Percentiles rank a stretch among this genome's conserved stretches.
These are phyloP conservation scores for Metschnikowia drakensbergensis DNA, from an alignment of 805 yeast genomes.

Conservation along the genomic window DNA sequence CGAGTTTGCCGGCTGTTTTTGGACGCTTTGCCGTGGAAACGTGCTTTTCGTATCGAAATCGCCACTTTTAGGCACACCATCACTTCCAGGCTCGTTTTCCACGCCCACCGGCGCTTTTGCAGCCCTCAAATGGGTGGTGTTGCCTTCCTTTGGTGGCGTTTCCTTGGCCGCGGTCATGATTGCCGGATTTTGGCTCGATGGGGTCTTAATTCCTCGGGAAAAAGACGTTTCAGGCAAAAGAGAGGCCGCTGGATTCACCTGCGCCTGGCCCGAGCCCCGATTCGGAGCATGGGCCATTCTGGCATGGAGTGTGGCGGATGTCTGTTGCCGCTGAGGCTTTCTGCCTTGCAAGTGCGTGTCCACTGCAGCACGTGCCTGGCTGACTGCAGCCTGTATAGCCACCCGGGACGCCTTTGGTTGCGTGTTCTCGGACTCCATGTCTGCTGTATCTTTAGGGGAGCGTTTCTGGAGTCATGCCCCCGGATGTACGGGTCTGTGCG, in stretches of 20 bases:
- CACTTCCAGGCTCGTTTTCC: no score
- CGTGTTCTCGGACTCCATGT: not conserved
- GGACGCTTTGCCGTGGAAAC: not conserved
- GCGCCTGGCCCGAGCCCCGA: not conserved
- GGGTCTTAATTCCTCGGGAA: not conserved
- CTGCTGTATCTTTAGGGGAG: not conserved
- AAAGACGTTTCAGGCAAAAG: not conserved
- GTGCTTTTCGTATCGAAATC: not conserved
- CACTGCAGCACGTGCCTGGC: slow-evolving; percentile 21
- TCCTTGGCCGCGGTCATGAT: no score
- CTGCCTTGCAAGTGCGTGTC: slow-evolving; percentile 46
- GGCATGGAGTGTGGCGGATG: slow-evolving; percentile 10
- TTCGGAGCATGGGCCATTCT: not conserved
- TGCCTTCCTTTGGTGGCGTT: no score
- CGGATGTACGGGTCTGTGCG: not conserved
- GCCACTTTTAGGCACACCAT: no score
- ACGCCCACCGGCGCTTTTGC: no score
- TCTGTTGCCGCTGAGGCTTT: slow-evolving; percentile 14
- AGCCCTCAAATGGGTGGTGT: no score
- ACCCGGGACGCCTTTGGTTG: not conserved
- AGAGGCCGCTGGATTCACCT: not conserved
- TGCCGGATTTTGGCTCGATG: not conserved
- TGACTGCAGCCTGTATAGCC: slow-evolving; percentile 15
- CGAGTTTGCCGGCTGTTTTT: not conserved
- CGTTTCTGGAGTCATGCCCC: not conserved